phyloP scores from a whole-genome alignment of 1,284 basidiomycete species.

The Sporisorium graminicola region DNA sequence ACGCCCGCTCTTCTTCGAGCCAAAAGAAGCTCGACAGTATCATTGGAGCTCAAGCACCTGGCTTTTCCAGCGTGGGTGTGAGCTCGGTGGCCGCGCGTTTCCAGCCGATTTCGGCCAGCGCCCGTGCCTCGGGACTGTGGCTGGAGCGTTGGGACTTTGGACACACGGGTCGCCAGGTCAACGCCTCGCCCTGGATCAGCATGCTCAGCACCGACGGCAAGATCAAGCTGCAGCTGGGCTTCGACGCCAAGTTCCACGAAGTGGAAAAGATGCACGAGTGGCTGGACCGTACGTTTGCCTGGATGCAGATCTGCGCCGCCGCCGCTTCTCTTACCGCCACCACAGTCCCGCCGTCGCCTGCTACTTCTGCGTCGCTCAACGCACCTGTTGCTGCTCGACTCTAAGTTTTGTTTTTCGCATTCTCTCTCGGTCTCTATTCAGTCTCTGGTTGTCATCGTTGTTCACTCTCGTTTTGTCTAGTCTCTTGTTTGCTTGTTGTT shows the following conservation, averaged over 20 bases:
- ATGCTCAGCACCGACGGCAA: constrained; percentile 38
- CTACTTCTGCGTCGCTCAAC: neutral
- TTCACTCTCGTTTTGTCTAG: neutral
- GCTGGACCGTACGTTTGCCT: constrained; percentile 19
- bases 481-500: neutral
- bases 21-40: constrained; percentile 12
- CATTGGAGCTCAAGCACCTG: constrained; percentile 36
- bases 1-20: neutral
- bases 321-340: constrained; percentile 1
- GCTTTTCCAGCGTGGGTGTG: constrained; percentile 26
- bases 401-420: neutral
- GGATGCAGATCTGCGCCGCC: constrained; percentile 31
- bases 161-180: constrained; percentile 40
- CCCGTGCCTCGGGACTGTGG: constrained; percentile 19
- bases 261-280: constrained; percentile 23
- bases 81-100: constrained; percentile 13
- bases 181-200: constrained; percentile 48
- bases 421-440: neutral
- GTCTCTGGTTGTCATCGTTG: neutral
- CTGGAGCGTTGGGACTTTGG: constrained; percentile 16
- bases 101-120: constrained; percentile 9
- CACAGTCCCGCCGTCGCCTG: neutral
- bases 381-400: constrained; percentile 25
- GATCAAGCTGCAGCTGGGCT: constrained; percentile 38
- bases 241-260: constrained; percentile 40